A percentile compares a stretch with the other conserved stretches of the same genome.
Evolutionary conservation across 2,329 filamentous ascomycete genomes (phyloP).

Genomic region (Epicoccum nigrum): DNA sequence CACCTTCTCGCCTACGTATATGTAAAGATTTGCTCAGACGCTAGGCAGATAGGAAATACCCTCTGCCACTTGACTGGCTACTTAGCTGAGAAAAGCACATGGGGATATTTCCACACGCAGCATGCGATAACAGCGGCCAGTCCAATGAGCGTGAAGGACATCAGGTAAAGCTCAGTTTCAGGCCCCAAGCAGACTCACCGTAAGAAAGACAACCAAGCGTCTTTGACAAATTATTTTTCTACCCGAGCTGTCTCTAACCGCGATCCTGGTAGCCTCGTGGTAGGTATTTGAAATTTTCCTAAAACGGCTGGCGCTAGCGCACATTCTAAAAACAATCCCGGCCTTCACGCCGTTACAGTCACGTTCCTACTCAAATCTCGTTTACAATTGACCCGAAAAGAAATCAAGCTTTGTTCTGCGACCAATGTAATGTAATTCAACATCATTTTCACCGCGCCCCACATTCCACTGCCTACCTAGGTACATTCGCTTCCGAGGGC

Average conservation of each 20-base stretch:
- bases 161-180: slow-evolving; percentile 2
- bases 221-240: slow-evolving; percentile 29
- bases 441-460: not conserved
- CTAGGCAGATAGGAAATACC: not conserved
- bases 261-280: slow-evolving; percentile 15
- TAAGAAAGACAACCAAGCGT: slow-evolving; percentile 2
- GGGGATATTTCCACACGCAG: slow-evolving; percentile 1
- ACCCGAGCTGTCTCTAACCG: slow-evolving; percentile 5
- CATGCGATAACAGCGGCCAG: not conserved
- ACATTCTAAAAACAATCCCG: slow-evolving; percentile 22
- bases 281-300: slow-evolving; percentile 39
- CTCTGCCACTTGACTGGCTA: not conserved
- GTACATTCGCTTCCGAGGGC: not conserved
- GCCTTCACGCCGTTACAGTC: slow-evolving; percentile 2
- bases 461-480: not conserved
- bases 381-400: slow-evolving; percentile 9
- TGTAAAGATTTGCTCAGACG: not conserved
- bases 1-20: not conserved
- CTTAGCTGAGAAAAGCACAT: not conserved
- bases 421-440: slow-evolving; percentile 3
- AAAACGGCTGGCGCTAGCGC: slow-evolving; percentile 27
- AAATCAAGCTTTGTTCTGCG: slow-evolving; percentile 8
- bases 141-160: slow-evolving; percentile 17
- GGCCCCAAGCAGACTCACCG: slow-evolving; percentile 1
- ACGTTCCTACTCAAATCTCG: slow-evolving; percentile 14